Evolutionary conservation across 2,329 filamentous ascomycete species (phyloP).

Genomic region (Aspergillus brunneoviolaceus): DNA sequence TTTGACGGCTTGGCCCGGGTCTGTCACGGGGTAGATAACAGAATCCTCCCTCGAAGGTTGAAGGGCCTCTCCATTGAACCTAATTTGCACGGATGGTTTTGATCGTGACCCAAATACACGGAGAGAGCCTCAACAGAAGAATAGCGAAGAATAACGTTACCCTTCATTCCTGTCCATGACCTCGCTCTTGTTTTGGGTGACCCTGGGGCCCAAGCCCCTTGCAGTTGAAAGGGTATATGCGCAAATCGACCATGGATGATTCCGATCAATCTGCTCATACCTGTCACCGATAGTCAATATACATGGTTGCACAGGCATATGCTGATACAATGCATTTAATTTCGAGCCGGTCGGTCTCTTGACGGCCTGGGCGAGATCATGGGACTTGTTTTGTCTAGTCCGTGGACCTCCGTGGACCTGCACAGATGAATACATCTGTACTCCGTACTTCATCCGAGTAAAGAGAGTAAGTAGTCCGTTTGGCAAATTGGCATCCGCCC

Average conservation of each 20-base stretch:
- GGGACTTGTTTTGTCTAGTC: conserved; percentile 1
- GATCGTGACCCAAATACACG: not conserved
- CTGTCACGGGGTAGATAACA: not conserved
- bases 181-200: not conserved
- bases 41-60: not conserved
- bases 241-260: not conserved
- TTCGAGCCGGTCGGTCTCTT: conserved; percentile 3
- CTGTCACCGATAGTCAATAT: not conserved
- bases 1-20: not conserved
- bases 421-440: not conserved
- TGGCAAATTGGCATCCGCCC: no score
- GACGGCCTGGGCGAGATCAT: conserved; percentile 3
- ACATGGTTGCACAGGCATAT: not conserved
- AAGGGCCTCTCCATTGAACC: not conserved
- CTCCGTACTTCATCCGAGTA: not conserved
- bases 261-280: not conserved
- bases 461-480: no score
- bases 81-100: not conserved
- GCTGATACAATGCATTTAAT: not conserved
- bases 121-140: not conserved
- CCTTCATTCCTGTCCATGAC: not conserved
- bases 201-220: not conserved
- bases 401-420: not conserved
- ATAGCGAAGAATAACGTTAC: not conserved
- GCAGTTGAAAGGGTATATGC: not conserved